Evolutionary conservation across 306 rosid genomes (phyloP).

Genomic region (Inga oerstediana): DNA sequence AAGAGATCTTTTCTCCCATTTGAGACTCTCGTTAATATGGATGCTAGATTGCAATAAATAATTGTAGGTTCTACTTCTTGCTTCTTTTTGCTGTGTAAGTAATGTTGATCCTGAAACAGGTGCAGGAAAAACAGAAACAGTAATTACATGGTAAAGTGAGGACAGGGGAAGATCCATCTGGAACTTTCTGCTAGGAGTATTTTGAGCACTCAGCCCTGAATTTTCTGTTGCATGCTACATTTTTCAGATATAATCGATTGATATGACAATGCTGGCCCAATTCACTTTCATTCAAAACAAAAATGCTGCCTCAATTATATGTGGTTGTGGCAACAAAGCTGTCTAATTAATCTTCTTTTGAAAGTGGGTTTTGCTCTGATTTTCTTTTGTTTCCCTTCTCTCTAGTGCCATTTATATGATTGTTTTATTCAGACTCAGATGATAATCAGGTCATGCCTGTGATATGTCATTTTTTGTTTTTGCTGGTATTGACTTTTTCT

Average conservation of each 20-base stretch:
- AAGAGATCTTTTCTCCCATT: not conserved
- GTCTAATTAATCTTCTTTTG: constrained; percentile 2
- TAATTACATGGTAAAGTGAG: not conserved
- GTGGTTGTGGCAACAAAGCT: not conserved
- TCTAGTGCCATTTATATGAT: not conserved
- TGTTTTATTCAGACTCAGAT: constrained; percentile 13
- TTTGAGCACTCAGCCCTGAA: constrained; percentile 17
- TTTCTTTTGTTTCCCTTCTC: constrained; percentile 19
- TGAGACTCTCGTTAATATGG: not conserved
- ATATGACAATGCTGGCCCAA: constrained; percentile 4
- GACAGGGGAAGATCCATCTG: not conserved
- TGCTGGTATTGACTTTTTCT: not conserved
- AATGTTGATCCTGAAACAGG: constrained; percentile 11
- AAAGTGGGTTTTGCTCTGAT: not conserved
- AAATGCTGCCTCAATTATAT: not conserved
- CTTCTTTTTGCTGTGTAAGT: not conserved
- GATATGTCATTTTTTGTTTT: not conserved
- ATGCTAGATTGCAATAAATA: constrained; percentile 8
- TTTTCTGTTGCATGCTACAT: constrained; percentile 13
- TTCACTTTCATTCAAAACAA: not conserved
- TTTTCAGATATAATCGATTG: constrained; percentile 1
- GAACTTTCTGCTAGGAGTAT: constrained; percentile 13
- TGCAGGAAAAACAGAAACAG: constrained; percentile 2
- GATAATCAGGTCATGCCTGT: constrained; percentile 9
- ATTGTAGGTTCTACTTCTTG: constrained; percentile 13